Conservation (phyloP, 148 eudicot species). For the Camellia japonica region DNA sequence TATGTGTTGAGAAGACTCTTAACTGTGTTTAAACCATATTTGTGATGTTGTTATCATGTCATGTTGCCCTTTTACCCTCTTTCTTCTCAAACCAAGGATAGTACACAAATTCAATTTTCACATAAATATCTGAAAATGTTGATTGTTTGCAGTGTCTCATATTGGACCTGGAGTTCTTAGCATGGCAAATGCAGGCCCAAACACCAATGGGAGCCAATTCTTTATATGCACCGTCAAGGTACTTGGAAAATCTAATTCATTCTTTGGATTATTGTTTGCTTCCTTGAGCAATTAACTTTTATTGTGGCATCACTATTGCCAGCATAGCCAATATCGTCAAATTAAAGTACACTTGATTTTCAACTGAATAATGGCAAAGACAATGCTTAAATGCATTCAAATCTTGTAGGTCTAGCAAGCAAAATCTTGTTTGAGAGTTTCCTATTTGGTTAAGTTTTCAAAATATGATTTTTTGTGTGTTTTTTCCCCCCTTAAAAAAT, state of each 20-base stretch:
- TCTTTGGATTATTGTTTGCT: not conserved
- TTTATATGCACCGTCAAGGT: constrained; percentile 97
- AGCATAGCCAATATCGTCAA: not conserved
- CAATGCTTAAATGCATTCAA: not conserved
- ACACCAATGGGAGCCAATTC: constrained; percentile 95
- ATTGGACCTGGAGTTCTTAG: constrained; percentile 90
- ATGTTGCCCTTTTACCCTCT: not conserved
- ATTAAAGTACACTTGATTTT: not conserved
- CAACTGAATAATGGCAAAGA: not conserved
- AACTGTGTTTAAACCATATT: not conserved
- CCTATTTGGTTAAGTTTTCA: not conserved
- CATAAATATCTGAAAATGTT: not conserved
- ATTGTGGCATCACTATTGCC: not conserved
- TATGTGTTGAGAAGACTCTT: not conserved
- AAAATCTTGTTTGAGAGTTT: not conserved
- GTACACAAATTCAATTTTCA: not conserved
- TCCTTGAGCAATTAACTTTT: not conserved
- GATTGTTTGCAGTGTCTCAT: constrained; percentile 59
- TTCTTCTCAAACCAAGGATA: not conserved
- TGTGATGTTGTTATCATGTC: not conserved
- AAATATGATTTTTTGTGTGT: too few species aligned
- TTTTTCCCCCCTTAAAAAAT: too few species aligned
- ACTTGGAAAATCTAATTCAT: constrained; percentile 4
- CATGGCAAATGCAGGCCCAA: constrained; percentile 99
- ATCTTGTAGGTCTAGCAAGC: not conserved